Evolutionary conservation across 108 stramenopile genomes (phyloP), one percentile per base, ranked within the genome.

Genomic region (Nitzschia putrida): DNA sequence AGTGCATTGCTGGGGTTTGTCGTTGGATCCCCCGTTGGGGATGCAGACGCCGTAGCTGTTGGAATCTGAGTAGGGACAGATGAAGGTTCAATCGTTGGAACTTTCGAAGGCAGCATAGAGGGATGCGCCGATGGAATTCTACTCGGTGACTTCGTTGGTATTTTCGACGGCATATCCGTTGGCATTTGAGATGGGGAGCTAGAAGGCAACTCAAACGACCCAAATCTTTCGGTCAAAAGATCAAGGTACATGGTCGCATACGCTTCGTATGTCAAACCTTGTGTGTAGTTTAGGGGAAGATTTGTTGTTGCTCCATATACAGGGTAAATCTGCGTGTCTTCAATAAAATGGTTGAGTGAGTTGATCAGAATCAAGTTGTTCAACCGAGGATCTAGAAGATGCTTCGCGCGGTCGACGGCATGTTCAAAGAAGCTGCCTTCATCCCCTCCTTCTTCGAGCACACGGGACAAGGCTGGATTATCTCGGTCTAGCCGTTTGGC

Each of bases 261-360:
- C 14, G 53, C 74, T 57, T 39, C 74, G 29, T 75, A 75, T 12
- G 25, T 41, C 9, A 74, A 22, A 40, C 22, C 40, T 21, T 64
- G 41, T 9, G 50, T 64, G 8, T 56, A 21, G 8, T 12, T 51
- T 12, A 34, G 22, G 3, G 63, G 64, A 8, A 18, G 16, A 25
- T 16, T 21, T 13, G 72, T 45, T 21, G 12, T 22, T 8, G 18
- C 53, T 55, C 63, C 68, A 63, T 23, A 44, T 1, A 59, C 74
- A 16, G 80, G 80, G 53, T 80, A 74, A 14, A 76, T 76, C 47
- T 76, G 74, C 4, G 71, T 76, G 44, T 79, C 78, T 49, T 79
- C 78, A 42, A 69, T 68, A 66, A 66, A 79, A 21, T 79, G 65
- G 63, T 79, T 80, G 23, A 76, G 72, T 9, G 64, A 72, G 26